Evolutionary conservation across 257 asterid species (phyloP), one percentile per base, ranked within the genome.

Genomic region (Orobanche coerulescens): DNA sequence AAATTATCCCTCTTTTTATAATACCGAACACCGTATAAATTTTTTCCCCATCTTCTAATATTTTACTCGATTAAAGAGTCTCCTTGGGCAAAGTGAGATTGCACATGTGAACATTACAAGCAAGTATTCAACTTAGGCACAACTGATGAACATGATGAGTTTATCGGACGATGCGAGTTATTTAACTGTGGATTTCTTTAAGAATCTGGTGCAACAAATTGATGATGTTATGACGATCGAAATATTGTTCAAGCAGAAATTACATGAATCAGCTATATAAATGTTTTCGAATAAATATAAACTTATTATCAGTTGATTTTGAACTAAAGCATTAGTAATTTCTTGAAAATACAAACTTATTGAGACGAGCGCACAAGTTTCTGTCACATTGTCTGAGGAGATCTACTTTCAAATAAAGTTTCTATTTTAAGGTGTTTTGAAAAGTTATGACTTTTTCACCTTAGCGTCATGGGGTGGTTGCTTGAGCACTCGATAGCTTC

Each of bases 51-150:
- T n/a, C n/a, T n/a, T 58, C 20, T 48, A 42, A 9, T 33, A 20
- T 59, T 25, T 74, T 11, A 36, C 34, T 40, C 2, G 16, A 10
- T 24, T 60, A 19, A 20, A 58, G 62, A 62, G 4, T 58, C 23
- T 52, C 26, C 14, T 34, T 44, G 9, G 54, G 31, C 57, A 26
- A 51, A 65, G 53, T 63, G 19, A 24, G 11, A 15, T 25, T 44
- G 44, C 34, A 25, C 36, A 19, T 40, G 57, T 53, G 57, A 53
- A 28, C 49, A 46, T 28, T 37, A 47, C 22, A 28, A 56, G 18
- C 9, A 30, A 30, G 11, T 19, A 5, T 42, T 19, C 12, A 8
- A 58, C 54, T 58, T 49, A 50, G 28, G 31, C 9, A 36, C 42
- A 36, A 66, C 9, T 23, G 55, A 33, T 12, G 5, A 11, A n/a